Evolutionary conservation across 345 rosid species (phyloP).

Genomic region (Excoecaria cochinchinensis): DNA sequence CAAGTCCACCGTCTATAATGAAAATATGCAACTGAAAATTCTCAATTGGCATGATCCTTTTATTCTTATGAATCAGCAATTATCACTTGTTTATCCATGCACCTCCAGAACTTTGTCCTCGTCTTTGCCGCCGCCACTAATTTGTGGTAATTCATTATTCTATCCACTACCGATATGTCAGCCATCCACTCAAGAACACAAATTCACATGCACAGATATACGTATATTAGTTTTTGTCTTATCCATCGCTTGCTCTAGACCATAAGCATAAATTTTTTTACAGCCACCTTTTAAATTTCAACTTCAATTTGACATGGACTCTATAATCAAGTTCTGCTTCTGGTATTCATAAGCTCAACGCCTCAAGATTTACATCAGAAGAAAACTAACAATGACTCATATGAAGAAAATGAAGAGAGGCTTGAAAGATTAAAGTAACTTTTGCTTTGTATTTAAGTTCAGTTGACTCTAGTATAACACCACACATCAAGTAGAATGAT

Average conservation of each 20-base stretch:
- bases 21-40: neutral
- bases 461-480: neutral
- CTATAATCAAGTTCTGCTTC: neutral
- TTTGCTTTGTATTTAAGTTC: neutral
- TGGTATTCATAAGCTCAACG: neutral
- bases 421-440: neutral
- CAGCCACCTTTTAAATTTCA: neutral
- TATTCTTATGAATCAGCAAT: neutral
- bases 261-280: neutral
- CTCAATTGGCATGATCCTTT: neutral
- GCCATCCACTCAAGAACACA: neutral
- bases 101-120: neutral
- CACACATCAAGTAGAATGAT: neutral
- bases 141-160: neutral
- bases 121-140: neutral
- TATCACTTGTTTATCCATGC: neutral
- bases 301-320: neutral
- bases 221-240: neutral
- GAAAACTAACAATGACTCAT: neutral
- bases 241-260: neutral
- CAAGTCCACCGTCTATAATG: neutral
- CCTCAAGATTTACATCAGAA: neutral
- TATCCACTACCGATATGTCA: neutral
- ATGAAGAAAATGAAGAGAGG: neutral
- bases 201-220: neutral